A percentile compares a stretch with the other conserved stretches of the same genome.
Evolutionary conservation across 2,329 filamentous ascomycete species (phyloP).

Genomic region (Trichoderma sp.): DNA sequence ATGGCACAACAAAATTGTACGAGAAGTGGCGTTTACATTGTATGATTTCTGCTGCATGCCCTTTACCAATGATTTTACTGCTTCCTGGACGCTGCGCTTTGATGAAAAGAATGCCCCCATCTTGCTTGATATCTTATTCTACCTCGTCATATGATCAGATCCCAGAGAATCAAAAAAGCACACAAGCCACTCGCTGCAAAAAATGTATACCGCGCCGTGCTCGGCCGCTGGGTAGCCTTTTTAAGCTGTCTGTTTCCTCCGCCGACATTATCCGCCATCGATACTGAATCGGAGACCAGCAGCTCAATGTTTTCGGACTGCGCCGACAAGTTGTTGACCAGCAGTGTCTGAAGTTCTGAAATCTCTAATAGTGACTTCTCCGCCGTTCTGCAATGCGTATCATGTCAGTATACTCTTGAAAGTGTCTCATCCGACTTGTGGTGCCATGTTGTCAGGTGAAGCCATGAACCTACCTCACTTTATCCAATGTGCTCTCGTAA

Average conservation of each 20-base stretch:
- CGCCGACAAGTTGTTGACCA: conserved; percentile 81
- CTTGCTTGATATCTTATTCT: neutral
- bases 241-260: conserved; percentile 91
- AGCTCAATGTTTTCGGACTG: conserved; percentile 90
- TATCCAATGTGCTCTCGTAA: conserved; percentile 90
- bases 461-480: conserved; percentile 77
- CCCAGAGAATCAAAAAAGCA: conserved; percentile 75
- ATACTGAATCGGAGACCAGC: conserved; percentile 79
- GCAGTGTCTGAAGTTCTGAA: conserved; percentile 84
- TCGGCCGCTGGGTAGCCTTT: conserved; percentile 72
- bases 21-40: neutral
- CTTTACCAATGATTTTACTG: neutral
- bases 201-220: conserved; percentile 76
- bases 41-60: conserved; percentile 14
- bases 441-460: neutral
- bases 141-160: conserved; percentile 61
- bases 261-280: conserved; percentile 83
- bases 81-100: neutral
- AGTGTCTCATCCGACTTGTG: neutral
- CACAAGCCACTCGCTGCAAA: conserved; percentile 79
- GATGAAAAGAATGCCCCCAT: neutral
- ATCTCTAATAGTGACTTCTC: conserved; percentile 93
- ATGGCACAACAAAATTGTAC: neutral
- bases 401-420: neutral
- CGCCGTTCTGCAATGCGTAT: conserved; percentile 63